These are phyloP conservation scores for Boletales sp. DNA, from an alignment of 768 basidiomycete genomes.

Conservation along the genomic window DNA sequence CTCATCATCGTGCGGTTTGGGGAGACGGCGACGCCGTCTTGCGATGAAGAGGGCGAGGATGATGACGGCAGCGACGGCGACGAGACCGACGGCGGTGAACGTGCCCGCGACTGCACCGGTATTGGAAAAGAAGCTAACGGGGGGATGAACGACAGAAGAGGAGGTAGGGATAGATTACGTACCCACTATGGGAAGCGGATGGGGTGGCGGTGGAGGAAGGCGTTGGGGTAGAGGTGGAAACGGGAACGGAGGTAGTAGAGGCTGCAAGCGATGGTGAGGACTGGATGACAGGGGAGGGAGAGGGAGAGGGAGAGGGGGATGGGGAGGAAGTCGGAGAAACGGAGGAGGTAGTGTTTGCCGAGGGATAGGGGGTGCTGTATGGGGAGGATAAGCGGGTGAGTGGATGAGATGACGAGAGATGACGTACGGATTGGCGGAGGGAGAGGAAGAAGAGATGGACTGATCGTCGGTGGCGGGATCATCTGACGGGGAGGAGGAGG, in stretches of 20 bases:
- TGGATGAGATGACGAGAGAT: too few species aligned
- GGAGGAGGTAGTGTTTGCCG: not conserved
- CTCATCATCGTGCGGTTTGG: slow-evolving; percentile 24
- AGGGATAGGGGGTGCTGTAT: not conserved
- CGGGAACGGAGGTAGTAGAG: not conserved
- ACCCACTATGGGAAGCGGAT: slow-evolving; percentile 21
- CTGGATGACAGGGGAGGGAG: not conserved
- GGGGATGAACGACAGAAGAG: not conserved
- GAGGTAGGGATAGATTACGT: not conserved
- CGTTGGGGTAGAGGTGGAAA: not conserved
- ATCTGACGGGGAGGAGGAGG: too few species aligned
- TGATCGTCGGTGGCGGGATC: too few species aligned
- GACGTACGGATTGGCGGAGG: slow-evolving; percentile 8
- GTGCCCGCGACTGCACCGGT: slow-evolving; percentile 45
- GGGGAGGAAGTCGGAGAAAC: not conserved
- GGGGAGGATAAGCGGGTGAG: not conserved
- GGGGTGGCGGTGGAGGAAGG: slow-evolving; percentile 14
- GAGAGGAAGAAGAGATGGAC: not conserved
- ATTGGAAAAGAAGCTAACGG: slow-evolving; percentile 42
- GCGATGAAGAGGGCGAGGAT: slow-evolving; percentile 26
- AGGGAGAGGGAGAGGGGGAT: not conserved
- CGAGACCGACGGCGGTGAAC: slow-evolving; percentile 40
- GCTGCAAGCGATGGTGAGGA: slow-evolving; percentile 1
- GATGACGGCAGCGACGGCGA: slow-evolving; percentile 31
- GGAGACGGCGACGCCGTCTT: slow-evolving; percentile 23